A percentile compares a stretch with the other conserved stretches of the same genome.
phyloP scores from a whole-genome alignment of 495 filamentous ascomycete genomes.

The Chaetomidium leptoderma region DNA sequence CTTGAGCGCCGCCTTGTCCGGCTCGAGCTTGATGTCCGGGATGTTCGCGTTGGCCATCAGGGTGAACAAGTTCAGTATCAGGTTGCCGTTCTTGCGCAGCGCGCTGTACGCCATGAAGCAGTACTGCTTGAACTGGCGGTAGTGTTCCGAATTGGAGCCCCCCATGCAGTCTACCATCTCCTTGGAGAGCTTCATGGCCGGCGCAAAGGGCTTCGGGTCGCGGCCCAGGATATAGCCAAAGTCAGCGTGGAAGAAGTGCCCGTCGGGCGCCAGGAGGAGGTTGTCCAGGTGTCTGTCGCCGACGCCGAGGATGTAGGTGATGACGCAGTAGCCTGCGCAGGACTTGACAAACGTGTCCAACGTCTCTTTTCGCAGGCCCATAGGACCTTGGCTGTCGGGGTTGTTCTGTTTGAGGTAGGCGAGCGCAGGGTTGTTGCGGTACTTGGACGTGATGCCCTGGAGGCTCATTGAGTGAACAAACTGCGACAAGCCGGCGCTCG shows the following conservation, averaged over 20 bases:
- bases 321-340: conserved; percentile 96
- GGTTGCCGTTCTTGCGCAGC: conserved; percentile 77
- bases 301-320: conserved; percentile 97
- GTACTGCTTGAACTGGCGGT: conserved; percentile 84
- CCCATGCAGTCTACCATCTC: conserved; percentile 99
- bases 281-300: conserved; percentile 97
- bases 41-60: conserved; percentile 98
- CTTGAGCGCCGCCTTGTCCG: conserved; percentile 87
- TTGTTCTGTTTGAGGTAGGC: conserved; percentile 87
- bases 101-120: conserved; percentile 94
- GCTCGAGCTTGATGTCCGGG: conserved; percentile 87
- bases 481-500: conserved; percentile 84
- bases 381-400: conserved; percentile 74
- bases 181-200: conserved; percentile 91
- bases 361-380: conserved; percentile 84
- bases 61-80: conserved; percentile 95
- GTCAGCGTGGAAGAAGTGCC: conserved; percentile 96
- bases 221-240: conserved; percentile 97
- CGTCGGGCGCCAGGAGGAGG: conserved; percentile 81
- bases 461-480: conserved; percentile 85
- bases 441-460: conserved; percentile 72
- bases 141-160: conserved; percentile 70
- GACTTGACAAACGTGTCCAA: conserved; percentile 96
- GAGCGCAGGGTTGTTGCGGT: conserved; percentile 66
- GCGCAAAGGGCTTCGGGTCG: conserved; percentile 95